These are phyloP conservation scores for Tothia fuscella DNA, from an alignment of 2,329 filamentous ascomycete species.

Conservation along the genomic window DNA sequence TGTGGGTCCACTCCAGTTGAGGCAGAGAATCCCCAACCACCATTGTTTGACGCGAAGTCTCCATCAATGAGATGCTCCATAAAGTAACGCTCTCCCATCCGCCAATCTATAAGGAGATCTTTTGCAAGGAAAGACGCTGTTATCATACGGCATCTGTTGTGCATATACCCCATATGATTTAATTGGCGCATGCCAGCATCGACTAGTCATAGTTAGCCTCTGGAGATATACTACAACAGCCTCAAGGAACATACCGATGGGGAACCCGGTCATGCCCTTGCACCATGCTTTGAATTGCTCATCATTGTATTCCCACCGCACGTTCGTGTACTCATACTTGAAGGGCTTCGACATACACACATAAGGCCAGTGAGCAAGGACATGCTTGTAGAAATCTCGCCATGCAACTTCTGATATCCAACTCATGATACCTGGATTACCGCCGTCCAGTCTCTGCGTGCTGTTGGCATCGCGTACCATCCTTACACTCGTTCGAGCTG, in stretches of 20 bases:
- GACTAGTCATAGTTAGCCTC: conserved; percentile 16
- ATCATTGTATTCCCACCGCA: conserved; percentile 67
- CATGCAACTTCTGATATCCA: conserved; percentile 81
- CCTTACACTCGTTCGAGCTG: conserved; percentile 54
- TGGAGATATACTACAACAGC: not conserved
- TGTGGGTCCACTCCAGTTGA: conserved; percentile 64
- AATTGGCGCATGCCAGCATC: conserved; percentile 42
- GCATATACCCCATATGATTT: conserved; percentile 38
- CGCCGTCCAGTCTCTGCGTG: conserved; percentile 51
- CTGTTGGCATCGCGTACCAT: conserved; percentile 51
- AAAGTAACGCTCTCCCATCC: conserved; percentile 39
- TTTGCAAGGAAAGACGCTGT: conserved; percentile 35
- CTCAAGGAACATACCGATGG: conserved; percentile 38
- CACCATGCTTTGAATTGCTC: conserved; percentile 63
- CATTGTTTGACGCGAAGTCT: conserved; percentile 36
- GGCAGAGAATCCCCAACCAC: conserved; percentile 49
- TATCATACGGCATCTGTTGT: conserved; percentile 41
- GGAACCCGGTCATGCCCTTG: conserved; percentile 63
- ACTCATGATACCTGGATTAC: conserved; percentile 50
- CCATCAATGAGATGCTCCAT: conserved; percentile 37
- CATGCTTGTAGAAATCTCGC: conserved; percentile 82
- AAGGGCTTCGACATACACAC: conserved; percentile 67
- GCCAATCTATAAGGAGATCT: conserved; percentile 38
- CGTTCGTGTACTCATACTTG: conserved; percentile 75
- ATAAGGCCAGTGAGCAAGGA: conserved; percentile 76